Percentiles rank a stretch among this genome's conserved stretches.
Evolutionary conservation across 306 rosid genomes (phyloP).

Genomic region (Glycine latifolia): DNA sequence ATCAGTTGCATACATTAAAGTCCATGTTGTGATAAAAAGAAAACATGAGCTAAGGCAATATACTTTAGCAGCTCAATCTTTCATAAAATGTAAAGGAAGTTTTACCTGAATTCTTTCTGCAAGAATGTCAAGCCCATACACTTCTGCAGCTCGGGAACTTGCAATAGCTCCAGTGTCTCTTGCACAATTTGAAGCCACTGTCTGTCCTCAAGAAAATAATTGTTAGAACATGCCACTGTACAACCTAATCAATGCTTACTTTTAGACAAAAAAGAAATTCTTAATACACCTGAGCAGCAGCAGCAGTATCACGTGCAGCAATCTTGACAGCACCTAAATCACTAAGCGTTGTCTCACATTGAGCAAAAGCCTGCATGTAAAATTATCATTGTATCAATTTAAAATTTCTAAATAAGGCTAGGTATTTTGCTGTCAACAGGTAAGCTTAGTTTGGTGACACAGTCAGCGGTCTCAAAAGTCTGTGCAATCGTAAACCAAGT

Average conservation of each 20-base stretch:
- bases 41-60: constrained; percentile 14
- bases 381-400: constrained; percentile 37
- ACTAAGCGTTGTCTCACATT: constrained; percentile 68
- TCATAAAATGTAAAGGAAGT: constrained; percentile 30
- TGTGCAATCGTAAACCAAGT: constrained; percentile 23
- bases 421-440: constrained; percentile 30
- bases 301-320: constrained; percentile 77
- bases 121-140: constrained; percentile 83
- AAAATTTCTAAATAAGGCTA: neutral
- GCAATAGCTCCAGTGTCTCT: constrained; percentile 84
- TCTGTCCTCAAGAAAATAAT: constrained; percentile 55
- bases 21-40: constrained; percentile 3
- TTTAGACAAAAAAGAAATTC: constrained; percentile 36
- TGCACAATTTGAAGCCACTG: constrained; percentile 61
- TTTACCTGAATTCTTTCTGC: constrained; percentile 74
- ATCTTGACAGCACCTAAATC: constrained; percentile 63
- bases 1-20: too few relatives aligned
- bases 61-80: constrained; percentile 34
- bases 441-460: constrained; percentile 24
- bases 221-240: constrained; percentile 38
- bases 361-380: constrained; percentile 78
- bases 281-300: constrained; percentile 77
- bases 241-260: constrained; percentile 33
- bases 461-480: constrained; percentile 16
- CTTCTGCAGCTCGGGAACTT: constrained; percentile 82